Conservation (phyloP, 805 yeast genomes). For the Saccharomycopsis sp. region DNA sequence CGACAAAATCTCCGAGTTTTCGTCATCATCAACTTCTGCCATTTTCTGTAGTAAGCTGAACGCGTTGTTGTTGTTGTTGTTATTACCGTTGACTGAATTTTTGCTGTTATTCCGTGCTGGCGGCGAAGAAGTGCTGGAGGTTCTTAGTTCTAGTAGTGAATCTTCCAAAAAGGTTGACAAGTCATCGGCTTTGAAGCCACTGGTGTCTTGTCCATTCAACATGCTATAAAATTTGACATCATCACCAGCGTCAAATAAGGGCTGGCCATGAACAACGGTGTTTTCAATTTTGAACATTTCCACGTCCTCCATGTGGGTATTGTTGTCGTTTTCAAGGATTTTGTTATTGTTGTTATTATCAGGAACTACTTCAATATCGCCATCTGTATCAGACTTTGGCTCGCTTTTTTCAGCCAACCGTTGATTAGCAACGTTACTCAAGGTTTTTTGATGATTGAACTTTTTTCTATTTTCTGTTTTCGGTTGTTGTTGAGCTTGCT, state of each 20-base stretch:
- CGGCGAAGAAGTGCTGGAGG: background rate
- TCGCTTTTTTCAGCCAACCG: no score
- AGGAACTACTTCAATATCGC: background rate
- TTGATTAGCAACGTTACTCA: no score
- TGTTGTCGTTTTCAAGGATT: background rate
- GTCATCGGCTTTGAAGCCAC: constrained; percentile 9
- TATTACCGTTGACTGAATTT: background rate
- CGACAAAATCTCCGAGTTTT: constrained; percentile 14
- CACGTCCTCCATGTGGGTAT: background rate
- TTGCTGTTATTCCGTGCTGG: background rate
- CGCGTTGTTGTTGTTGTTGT: background rate
- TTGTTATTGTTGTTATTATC: background rate
- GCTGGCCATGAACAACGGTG: background rate
- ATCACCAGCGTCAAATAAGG: background rate
- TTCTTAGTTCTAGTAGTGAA: constrained; percentile 8
- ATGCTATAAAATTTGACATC: constrained; percentile 6
- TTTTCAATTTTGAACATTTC: background rate
- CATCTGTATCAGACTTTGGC: no score
- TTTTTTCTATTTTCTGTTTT: background rate
- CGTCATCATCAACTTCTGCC: constrained; percentile 14
- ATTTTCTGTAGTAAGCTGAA: constrained; percentile 7
- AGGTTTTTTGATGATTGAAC: background rate
- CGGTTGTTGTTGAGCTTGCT: constrained; percentile 7
- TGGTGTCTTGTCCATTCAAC: constrained; percentile 1
- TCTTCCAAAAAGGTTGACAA: constrained; percentile 12